Evolutionary conservation across 1,139 yeast genomes (phyloP).

Genomic region (Taphrina flavorubra): DNA sequence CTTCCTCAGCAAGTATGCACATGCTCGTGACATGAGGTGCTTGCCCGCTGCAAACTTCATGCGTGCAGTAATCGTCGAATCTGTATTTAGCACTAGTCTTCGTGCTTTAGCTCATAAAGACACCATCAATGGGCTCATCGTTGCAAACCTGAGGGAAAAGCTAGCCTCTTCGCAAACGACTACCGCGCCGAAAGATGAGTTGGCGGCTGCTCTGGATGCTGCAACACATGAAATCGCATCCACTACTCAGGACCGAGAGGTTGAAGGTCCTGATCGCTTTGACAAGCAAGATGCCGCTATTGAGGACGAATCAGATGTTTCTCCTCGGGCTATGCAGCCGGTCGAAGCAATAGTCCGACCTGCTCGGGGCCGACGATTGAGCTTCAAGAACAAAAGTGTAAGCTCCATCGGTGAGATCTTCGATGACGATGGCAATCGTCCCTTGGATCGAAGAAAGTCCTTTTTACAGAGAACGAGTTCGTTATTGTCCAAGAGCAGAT

Average conservation of each 20-base stretch:
- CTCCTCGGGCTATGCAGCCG: background rate
- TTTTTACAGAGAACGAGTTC: slow-evolving; percentile 26
- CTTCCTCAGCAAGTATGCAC: slow-evolving; percentile 12
- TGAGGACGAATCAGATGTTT: slow-evolving; percentile 1
- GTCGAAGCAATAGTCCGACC: background rate
- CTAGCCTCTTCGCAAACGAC: background rate
- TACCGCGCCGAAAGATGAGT: slow-evolving; percentile 7
- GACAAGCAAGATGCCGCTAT: background rate
- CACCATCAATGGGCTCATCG: slow-evolving; percentile 15
- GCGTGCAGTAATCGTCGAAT: slow-evolving; percentile 10
- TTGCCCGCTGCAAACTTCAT: slow-evolving; percentile 14
- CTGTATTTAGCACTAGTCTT: slow-evolving; percentile 11
- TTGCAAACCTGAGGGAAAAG: slow-evolving; percentile 2
- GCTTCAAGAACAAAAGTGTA: slow-evolving; percentile 32
- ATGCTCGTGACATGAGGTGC: slow-evolving; percentile 8
- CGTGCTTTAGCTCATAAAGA: slow-evolving; percentile 13
- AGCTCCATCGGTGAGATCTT: slow-evolving; percentile 15
- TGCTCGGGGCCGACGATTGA: slow-evolving; percentile 33
- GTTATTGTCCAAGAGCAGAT: slow-evolving; percentile 27
- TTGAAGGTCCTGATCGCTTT: background rate
- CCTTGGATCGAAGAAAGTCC: slow-evolving; percentile 9
- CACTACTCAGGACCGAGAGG: background rate
- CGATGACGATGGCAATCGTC: background rate
- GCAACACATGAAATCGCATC: slow-evolving; percentile 4
- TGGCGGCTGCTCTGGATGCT: slow-evolving; percentile 14